These are phyloP conservation scores for Candida sakaeoensis DNA, from an alignment of 805 yeast genomes.

Conservation along the genomic window DNA sequence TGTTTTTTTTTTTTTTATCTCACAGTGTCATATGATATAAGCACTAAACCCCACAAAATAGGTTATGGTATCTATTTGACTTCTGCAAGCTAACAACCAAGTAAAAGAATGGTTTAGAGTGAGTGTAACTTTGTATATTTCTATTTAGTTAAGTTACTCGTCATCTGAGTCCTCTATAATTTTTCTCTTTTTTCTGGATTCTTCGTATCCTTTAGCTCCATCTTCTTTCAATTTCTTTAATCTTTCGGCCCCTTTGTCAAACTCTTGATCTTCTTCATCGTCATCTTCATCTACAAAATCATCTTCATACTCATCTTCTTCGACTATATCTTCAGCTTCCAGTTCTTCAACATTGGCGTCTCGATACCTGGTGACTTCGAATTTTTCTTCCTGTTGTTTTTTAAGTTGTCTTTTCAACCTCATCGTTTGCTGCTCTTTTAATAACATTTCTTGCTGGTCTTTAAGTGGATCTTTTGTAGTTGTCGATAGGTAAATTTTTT, in stretches of 20 bases:
- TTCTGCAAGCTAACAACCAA: too few species aligned
- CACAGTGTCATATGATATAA: too few species aligned
- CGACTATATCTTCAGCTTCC: conserved; percentile 36
- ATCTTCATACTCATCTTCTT: conserved; percentile 42
- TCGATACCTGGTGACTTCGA: conserved; percentile 30
- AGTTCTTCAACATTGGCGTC: conserved; percentile 27
- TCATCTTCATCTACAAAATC: conserved; percentile 36
- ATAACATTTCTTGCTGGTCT: conserved; percentile 64
- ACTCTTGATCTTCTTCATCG: conserved; percentile 33
- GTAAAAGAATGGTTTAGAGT: too few species aligned
- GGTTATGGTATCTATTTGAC: too few species aligned
- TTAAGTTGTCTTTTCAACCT: conserved; percentile 62
- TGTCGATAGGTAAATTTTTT: conserved; percentile 48
- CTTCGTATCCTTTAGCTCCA: conserved; percentile 50
- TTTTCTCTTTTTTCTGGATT: conserved; percentile 43
- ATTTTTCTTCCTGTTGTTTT: conserved; percentile 55
- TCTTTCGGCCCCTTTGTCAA: conserved; percentile 55
- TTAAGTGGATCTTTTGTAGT: conserved; percentile 66
- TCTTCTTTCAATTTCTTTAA: conserved; percentile 51
- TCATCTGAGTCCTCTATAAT: conserved; percentile 51
- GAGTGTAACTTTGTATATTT: too few species aligned
- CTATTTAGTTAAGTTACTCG: too few species aligned
- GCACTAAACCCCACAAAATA: too few species aligned
- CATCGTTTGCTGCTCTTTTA: conserved; percentile 53
- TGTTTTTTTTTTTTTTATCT: too few species aligned